These are phyloP conservation scores for Clonostachys sp. DNA, from an alignment of 2,329 filamentous ascomycete species.

Conservation along the genomic window DNA sequence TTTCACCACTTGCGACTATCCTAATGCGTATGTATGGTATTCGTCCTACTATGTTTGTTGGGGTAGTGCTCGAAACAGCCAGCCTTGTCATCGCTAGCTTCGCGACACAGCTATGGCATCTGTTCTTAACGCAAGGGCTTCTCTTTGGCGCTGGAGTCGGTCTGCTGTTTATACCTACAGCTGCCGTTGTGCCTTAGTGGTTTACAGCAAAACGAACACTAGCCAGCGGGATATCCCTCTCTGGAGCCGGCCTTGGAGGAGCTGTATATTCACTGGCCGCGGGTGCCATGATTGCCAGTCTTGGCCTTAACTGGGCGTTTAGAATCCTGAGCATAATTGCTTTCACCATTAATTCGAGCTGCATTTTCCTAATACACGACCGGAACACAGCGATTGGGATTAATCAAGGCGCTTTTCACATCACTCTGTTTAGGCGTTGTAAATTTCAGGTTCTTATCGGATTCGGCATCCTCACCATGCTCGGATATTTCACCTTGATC, in stretches of 20 bases:
- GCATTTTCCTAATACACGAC: too few species aligned
- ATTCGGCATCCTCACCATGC: too few species aligned
- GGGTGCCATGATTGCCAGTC: not conserved
- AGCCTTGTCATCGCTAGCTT: slow-evolving; percentile 50
- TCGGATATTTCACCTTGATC: too few species aligned
- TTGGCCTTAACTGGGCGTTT: not conserved
- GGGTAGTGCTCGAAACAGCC: slow-evolving; percentile 43
- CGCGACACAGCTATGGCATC: slow-evolving; percentile 49
- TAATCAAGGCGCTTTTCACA: too few species aligned
- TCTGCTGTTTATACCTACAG: slow-evolving; percentile 50
- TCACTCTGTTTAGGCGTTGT: too few species aligned
- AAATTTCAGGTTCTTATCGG: too few species aligned
- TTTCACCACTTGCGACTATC: slow-evolving; percentile 32
- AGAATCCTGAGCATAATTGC: not conserved
- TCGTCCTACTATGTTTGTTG: slow-evolving; percentile 37
- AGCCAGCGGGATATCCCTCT: slow-evolving; percentile 50
- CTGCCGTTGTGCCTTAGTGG: slow-evolving; percentile 57
- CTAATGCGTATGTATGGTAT: slow-evolving; percentile 20
- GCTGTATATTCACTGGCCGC: slow-evolving; percentile 13
- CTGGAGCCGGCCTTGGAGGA: slow-evolving; percentile 39
- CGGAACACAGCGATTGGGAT: too few species aligned
- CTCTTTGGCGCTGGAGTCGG: slow-evolving; percentile 59
- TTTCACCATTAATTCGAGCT: too few species aligned
- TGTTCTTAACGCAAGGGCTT: slow-evolving; percentile 55
- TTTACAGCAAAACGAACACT: slow-evolving; percentile 50